Evolutionary conservation across 2,329 filamentous ascomycete genomes (phyloP).

Genomic region (Fusarium dimerum): DNA sequence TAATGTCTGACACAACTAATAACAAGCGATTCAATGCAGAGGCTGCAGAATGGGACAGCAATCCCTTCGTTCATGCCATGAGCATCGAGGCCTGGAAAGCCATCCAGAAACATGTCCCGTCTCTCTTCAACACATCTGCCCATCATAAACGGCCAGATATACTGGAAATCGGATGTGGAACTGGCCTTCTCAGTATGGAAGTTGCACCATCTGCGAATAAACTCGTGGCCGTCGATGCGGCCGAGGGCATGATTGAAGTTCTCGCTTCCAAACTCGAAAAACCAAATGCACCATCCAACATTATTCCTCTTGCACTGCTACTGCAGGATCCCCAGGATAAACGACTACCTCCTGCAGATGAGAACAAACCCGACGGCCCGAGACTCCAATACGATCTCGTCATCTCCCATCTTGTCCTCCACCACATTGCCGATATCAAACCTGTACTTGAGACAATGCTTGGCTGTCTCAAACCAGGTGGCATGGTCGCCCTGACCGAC

Average conservation of each 20-base stretch:
- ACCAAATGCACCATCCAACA: constrained; percentile 38
- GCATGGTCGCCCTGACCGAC: constrained; percentile 54
- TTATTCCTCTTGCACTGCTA: constrained; percentile 47
- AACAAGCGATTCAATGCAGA: constrained; percentile 53
- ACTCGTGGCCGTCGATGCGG: constrained; percentile 54
- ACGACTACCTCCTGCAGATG: constrained; percentile 37
- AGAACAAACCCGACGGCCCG: constrained; percentile 25
- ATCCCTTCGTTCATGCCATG: constrained; percentile 52
- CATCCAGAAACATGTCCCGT: constrained; percentile 28
- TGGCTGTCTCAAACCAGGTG: constrained; percentile 48
- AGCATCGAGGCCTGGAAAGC: constrained; percentile 32
- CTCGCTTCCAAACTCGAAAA: constrained; percentile 45
- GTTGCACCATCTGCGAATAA: constrained; percentile 49
- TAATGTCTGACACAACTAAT: neutral
- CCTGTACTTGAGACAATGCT: constrained; percentile 46
- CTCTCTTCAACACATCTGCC: neutral
- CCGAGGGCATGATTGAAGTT: constrained; percentile 55
- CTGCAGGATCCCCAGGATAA: constrained; percentile 52
- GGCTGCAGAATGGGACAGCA: constrained; percentile 55
- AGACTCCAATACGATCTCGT: constrained; percentile 51
- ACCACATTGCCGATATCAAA: constrained; percentile 52
- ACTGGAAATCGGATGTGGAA: constrained; percentile 59
- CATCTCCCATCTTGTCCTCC: constrained; percentile 54
- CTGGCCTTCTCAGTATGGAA: constrained; percentile 52
- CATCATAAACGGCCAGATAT: constrained; percentile 35